Conservation (phyloP, 768 basidiomycete genomes). For the Clitopilus passeckerianus region DNA sequence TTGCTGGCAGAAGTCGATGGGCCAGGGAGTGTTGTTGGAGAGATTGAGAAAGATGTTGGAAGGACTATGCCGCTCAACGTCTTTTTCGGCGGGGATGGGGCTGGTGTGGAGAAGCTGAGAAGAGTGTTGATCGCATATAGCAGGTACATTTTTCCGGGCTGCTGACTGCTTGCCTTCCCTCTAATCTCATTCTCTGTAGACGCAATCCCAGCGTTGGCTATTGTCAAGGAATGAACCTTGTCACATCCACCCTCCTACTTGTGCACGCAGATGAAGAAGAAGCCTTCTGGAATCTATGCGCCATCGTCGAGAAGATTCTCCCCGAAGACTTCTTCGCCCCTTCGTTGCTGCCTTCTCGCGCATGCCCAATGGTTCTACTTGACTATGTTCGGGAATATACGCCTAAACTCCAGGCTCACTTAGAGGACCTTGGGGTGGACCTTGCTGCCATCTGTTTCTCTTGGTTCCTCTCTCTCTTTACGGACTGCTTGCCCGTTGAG, state of each 20-base stretch:
- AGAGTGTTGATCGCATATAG: conserved; percentile 91
- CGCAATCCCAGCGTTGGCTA: conserved; percentile 93
- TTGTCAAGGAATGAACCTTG: conserved; percentile 93
- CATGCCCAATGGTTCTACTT: conserved; percentile 86
- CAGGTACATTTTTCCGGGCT: conserved; percentile 47
- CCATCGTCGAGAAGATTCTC: conserved; percentile 83
- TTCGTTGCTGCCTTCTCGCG: conserved; percentile 85
- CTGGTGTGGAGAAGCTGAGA: conserved; percentile 87
- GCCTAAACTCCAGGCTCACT: conserved; percentile 72
- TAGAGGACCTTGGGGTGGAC: conserved; percentile 81
- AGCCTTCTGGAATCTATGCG: conserved; percentile 91
- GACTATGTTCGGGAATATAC: conserved; percentile 79
- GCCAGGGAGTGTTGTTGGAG: conserved; percentile 48
- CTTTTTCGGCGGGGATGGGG: conserved; percentile 96
- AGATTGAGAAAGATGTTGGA: conserved; percentile 96
- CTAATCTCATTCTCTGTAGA: conserved; percentile 31
- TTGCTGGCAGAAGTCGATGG: conserved; percentile 53
- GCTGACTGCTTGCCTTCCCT: not conserved
- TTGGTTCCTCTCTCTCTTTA: conserved; percentile 96
- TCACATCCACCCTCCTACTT: conserved; percentile 90
- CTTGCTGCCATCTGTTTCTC: conserved; percentile 95
- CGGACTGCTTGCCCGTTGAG: conserved; percentile 94
- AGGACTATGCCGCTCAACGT: conserved; percentile 91
- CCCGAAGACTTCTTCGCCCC: conserved; percentile 95
- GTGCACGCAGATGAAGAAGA: conserved; percentile 95